Evolutionary conservation across 2,329 filamentous ascomycete genomes (phyloP), one percentile per base, ranked within the genome.

Genomic region (Podosphaera leucotricha): DNA sequence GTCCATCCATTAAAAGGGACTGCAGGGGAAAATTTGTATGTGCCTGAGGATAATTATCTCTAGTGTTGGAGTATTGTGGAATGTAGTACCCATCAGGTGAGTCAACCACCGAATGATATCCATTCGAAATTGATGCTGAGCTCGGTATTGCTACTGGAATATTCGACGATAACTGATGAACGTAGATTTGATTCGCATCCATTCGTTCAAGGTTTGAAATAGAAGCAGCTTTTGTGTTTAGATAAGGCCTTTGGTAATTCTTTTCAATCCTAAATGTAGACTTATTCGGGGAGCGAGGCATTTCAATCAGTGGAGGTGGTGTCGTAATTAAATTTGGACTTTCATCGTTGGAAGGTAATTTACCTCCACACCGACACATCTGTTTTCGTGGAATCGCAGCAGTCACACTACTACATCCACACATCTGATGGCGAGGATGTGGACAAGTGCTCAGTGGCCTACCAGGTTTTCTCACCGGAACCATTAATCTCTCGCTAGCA

Each of bases 381-480:
- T 72, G 66, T 49, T 69, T 69, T 50, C 67, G 66, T 1, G 72
- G 71, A 45, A 77, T 72, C 6, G 72, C 72, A 28, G 72, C 72
- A 15, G 75, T 77, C n/a, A 80, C 66, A 47, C 68, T 67, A 38
- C 66, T 66, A 57, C 76, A 81, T 36, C 69, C 69, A 43, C 71
- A 72, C 24, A 67, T 65, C 38, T 55, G 53, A 37, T 53, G 50
- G 46, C 49, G 50, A 6, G 73, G 69, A 52, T 81, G 77, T 44
- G 77, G 76, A 53, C 77, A 82, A 44, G 70, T 68, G 57, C 75
- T 80, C 44, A 82, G 60, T 7, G 77, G 78, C 42, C 78, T 68
- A 16, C 78, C 78, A 15, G 78, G 77, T 54, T 81, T 81, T 49
- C 77, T 71, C 15, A 83, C 78, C 19, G 75, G 73, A 2, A 80